Base-by-base conservation (phyloP, 2,329 filamentous ascomycete species). In the Alternaria metachromatica region DNA sequence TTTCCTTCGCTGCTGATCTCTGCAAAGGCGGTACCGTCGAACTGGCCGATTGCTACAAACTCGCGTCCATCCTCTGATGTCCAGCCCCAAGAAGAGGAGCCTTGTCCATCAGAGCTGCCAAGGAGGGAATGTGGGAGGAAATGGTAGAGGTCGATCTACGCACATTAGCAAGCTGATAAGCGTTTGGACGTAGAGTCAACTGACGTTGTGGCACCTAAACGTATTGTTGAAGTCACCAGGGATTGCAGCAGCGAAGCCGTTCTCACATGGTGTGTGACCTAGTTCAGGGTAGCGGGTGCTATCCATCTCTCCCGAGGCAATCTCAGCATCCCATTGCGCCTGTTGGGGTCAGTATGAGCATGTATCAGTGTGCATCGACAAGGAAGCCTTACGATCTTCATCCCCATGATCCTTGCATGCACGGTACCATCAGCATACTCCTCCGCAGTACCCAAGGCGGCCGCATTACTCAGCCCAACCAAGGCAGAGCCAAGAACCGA, bases 81-180 rank as follows among this genome's bases (percentile, higher is more conserved):
- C 84, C 85, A 86, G 6, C 85, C 85, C 84, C 84, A 86, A 0
- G 82, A 84, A 5, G 77, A 80, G 4, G 77, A 80, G 13, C 81
- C 81, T 46, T 78, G 76, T 33, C 78, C 80, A 23, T 65, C 64
- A 30, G 65, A 67, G 65, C 83, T 84, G 10, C 85, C 86, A 2
- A 88, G 81, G 28, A 82, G 81, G 3, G 81, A 80, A 66, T 88
- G 86, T 51, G 81, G 82, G 43, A 85, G 77, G 75, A 88, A 88
- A 69, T 85, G 83, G 72, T 87, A 85, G 4, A 87, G 80, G 65
- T 87, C 85, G 18, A 86, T 78, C 78, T 74, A n/a, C 2, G 12
- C 3, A 30, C 13, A 26, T 75, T 18, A 75, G 64, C n/a, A 13
- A 18, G 9, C 18, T n/a, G 18, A 7, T 13, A 6, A 21, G 18